Percentiles rank a stretch among this genome's conserved stretches.
phyloP scores from a whole-genome alignment of 805 yeast species.

The Ogataea philodendri region DNA sequence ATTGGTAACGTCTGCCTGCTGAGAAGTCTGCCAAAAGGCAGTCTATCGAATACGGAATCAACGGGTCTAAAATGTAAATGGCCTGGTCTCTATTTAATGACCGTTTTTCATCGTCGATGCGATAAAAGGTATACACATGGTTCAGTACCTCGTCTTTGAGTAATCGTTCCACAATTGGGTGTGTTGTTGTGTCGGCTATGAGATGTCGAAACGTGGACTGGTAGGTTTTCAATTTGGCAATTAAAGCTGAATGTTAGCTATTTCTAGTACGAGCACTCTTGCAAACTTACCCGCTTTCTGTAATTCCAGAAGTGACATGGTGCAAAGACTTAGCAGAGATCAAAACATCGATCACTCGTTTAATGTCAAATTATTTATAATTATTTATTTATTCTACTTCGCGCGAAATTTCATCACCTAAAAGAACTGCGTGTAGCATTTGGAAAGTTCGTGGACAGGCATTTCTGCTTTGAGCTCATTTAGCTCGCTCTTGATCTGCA shows the following conservation, averaged over 20 bases:
- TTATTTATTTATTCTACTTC: constrained; percentile 6
- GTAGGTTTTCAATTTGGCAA: constrained; percentile 18
- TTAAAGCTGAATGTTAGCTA: constrained; percentile 17
- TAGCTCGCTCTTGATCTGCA: constrained; percentile 80
- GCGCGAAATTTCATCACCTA: constrained; percentile 29
- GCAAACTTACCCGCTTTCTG: constrained; percentile 26
- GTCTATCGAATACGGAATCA: constrained; percentile 56
- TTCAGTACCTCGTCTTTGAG: constrained; percentile 30
- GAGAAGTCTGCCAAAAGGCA: constrained; percentile 77
- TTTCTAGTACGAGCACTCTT: too few species aligned
- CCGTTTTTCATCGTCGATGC: constrained; percentile 31
- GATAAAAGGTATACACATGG: constrained; percentile 30
- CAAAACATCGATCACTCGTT: constrained; percentile 1
- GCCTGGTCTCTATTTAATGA: constrained; percentile 51
- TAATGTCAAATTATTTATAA: constrained; percentile 1
- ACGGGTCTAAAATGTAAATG: constrained; percentile 72
- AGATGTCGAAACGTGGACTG: constrained; percentile 30
- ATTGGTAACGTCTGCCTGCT: constrained; percentile 67
- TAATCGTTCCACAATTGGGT: constrained; percentile 26
- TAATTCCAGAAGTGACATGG: constrained; percentile 22
- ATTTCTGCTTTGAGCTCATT: constrained; percentile 75
- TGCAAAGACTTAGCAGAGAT: constrained; percentile 3
- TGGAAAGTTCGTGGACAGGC: constrained; percentile 79
- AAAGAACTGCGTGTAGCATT: constrained; percentile 80
- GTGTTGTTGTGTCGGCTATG: constrained; percentile 31